Evolutionary conservation across 345 rosid species (phyloP).

Genomic region (Ceriops decandra): DNA sequence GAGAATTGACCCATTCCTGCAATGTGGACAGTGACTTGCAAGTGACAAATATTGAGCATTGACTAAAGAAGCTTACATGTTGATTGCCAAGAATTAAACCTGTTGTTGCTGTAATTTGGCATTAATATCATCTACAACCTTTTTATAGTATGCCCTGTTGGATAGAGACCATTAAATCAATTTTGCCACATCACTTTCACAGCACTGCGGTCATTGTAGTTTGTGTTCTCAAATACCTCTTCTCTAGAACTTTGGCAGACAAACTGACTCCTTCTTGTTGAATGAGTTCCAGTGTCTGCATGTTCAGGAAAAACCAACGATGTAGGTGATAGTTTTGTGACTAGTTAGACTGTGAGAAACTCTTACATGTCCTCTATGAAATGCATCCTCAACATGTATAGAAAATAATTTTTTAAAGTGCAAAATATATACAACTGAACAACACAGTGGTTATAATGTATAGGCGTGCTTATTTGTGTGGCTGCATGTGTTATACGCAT

Average conservation of each 20-base stretch:
- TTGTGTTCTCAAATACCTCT: slow-evolving; percentile 45
- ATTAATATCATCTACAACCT: slow-evolving; percentile 41
- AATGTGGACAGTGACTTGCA: slow-evolving; percentile 9
- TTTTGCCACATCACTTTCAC: slow-evolving; percentile 7
- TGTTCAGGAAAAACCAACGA: too few relatives aligned
- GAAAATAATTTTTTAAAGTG: too few relatives aligned
- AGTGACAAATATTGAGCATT: neutral
- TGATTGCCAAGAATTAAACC: slow-evolving; percentile 33
- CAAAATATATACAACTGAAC: too few relatives aligned
- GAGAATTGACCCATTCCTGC: slow-evolving; percentile 55
- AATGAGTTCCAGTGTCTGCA: slow-evolving; percentile 60
- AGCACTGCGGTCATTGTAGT: slow-evolving; percentile 11
- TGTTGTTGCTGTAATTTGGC: slow-evolving; percentile 53
- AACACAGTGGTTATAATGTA: too few relatives aligned
- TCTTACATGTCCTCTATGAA: too few relatives aligned
- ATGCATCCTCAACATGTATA: too few relatives aligned
- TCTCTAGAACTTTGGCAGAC: slow-evolving; percentile 42
- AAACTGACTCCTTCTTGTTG: slow-evolving; percentile 51
- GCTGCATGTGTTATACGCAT: too few relatives aligned
- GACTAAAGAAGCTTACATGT: slow-evolving; percentile 1
- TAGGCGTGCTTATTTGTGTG: neutral
- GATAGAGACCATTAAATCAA: neutral
- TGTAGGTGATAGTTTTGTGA: neutral
- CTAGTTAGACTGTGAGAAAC: neutral
- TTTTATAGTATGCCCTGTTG: slow-evolving; percentile 50